Base-by-base conservation (phyloP, 2,329 filamentous ascomycete genomes). In the Aquanectria penicillioides region DNA sequence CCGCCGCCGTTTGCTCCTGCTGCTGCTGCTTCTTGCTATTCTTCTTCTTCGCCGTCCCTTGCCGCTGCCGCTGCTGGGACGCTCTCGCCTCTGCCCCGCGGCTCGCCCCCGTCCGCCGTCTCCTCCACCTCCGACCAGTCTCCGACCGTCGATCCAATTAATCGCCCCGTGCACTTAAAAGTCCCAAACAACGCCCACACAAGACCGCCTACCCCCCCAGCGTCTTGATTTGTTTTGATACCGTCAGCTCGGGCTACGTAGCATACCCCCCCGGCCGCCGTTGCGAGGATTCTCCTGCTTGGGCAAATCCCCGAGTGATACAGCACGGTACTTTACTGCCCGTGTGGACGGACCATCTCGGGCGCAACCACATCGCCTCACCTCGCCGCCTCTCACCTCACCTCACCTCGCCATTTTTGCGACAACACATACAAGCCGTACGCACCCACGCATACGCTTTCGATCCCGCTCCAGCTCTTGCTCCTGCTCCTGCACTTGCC, bases 271-370 rank as follows among this genome's bases (percentile, higher is more conserved):
- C 41, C 28, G 36, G 48, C 22, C n/a, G n/a, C n/a, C n/a, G n/a
- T 43, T 38, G 20, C 38, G 41, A 59, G 47, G 33, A 46, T 57
- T 44, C 18, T 48, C 53, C 31, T 43, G 37, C 48, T 50, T 67
- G 54, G 61, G 59, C 61, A 43, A 57, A 55, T 59, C 56, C 28
- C 47, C 57, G 33, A 55, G 48, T 65, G 58, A 48, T 58, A 69
- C 64, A 49, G 48, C 54, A 63, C 63, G 56, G 52, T 53, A 62
- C 63, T 65, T n/a, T 61, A 50, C 57, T 55, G 65, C 43, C 43
- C 57, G 25, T 51, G 56, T 59, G 61, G 63, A 61, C 66, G 62
- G 62, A 62, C 62, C 51, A 63, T 65, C 47, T 65, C 48, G 44
- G 55, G 51, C 38, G 55, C 54, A 57, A 41, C 37, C 37, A 37